Evolutionary conservation across 345 rosid species (phyloP).

Genomic region (Conringia planisiliqua): DNA sequence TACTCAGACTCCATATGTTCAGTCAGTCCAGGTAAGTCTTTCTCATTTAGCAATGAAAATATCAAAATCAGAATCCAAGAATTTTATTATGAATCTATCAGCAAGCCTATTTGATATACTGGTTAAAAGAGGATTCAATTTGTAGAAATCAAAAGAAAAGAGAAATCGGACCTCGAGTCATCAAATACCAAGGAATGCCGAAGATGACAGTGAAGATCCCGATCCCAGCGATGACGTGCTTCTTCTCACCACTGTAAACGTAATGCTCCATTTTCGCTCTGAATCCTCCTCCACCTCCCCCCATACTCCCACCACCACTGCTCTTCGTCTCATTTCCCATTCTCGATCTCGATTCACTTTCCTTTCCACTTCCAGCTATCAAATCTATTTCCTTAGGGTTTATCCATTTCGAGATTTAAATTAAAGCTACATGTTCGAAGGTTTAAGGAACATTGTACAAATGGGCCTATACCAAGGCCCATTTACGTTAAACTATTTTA

Average conservation of each 20-base stretch:
- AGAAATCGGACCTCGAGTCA: conserved; percentile 56
- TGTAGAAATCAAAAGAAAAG: not conserved
- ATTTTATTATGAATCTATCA: too few species aligned
- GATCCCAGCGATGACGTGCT: conserved; percentile 74
- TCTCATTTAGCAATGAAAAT: too few species aligned
- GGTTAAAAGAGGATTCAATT: not conserved
- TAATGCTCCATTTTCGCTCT: conserved; percentile 53
- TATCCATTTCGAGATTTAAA: not conserved
- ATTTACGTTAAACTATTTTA: not conserved
- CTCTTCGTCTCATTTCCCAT: conserved; percentile 22
- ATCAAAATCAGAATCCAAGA: too few species aligned
- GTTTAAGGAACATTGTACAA: not conserved
- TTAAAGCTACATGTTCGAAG: not conserved
- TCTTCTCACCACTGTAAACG: conserved; percentile 85
- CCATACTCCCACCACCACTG: conserved; percentile 11
- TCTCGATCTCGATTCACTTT: conserved; percentile 6
- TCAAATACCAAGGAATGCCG: conserved; percentile 74
- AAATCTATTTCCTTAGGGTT: not conserved
- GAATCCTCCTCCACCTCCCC: conserved; percentile 49
- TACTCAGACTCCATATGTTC: not conserved
- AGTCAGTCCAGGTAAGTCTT: too few species aligned
- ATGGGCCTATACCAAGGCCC: not conserved
- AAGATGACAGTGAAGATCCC: conserved; percentile 52
- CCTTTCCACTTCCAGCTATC: not conserved
- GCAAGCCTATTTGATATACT: too few species aligned